Evolutionary conservation across 176 grass and related monocot genomes (phyloP).

Genomic region (Themeda triandra): DNA sequence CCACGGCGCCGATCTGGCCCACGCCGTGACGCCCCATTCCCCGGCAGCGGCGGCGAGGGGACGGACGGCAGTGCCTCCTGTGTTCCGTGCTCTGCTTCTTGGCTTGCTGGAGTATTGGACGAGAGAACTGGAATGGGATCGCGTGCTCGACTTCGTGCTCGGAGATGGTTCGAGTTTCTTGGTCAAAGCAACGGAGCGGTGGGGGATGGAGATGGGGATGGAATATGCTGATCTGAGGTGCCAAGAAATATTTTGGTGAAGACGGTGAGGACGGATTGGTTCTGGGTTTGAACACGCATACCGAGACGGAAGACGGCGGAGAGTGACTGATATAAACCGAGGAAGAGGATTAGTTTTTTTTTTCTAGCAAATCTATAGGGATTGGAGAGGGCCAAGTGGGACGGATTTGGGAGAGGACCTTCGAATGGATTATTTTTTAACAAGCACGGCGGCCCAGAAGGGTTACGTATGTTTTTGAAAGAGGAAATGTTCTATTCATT

Average conservation of each 20-base stretch:
- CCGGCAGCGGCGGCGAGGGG: background rate
- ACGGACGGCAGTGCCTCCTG: background rate
- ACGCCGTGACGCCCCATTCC: slow-evolving; percentile 7
- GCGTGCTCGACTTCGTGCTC: slow-evolving; percentile 9
- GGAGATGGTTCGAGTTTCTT: background rate
- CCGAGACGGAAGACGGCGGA: background rate
- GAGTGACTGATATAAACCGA: background rate
- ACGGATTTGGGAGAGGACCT: background rate
- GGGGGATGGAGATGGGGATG: background rate
- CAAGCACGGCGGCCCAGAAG: no score
- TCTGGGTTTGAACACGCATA: slow-evolving; percentile 31
- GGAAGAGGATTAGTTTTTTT: background rate
- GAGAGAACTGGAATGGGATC: slow-evolving; percentile 18
- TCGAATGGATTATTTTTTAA: no score
- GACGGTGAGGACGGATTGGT: background rate
- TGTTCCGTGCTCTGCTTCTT: background rate
- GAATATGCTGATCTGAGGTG: slow-evolving; percentile 45
- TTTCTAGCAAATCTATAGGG: background rate
- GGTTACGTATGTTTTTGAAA: no score
- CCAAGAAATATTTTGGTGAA: slow-evolving; percentile 31
- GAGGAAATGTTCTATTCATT: no score
- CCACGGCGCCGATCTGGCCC: slow-evolving; percentile 2
- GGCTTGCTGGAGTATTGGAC: slow-evolving; percentile 6
- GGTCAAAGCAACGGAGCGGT: slow-evolving; percentile 33
- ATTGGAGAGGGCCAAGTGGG: background rate